Percentiles rank a stretch among this genome's conserved stretches.
Conservation (phyloP, 2,329 filamentous ascomycete genomes). For the Apiospora saccharicola region DNA sequence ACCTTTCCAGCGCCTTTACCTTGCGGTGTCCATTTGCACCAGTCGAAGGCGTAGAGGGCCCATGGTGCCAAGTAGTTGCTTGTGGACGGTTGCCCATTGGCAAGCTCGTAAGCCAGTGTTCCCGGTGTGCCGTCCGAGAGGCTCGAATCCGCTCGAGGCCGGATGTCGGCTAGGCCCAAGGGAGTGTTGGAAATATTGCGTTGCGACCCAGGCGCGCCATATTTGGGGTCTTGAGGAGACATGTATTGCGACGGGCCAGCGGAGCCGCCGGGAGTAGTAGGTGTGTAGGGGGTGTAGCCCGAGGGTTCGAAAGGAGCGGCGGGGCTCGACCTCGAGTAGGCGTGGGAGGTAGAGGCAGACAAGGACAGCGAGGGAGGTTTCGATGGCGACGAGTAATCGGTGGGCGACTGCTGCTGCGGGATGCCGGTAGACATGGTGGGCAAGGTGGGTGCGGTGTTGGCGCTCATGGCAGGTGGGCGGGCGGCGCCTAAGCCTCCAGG, state of each 20-base stretch:
- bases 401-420: conserved; percentile 45
- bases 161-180: conserved; percentile 89
- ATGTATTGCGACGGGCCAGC: conserved; percentile 68
- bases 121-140: conserved; percentile 76
- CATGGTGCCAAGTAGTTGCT: conserved; percentile 95
- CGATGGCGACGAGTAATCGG: conserved; percentile 57
- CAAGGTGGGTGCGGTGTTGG: conserved; percentile 54
- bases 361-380: conserved; percentile 70
- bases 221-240: conserved; percentile 63
- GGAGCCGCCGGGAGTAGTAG: conserved; percentile 69
- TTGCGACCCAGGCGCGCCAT: conserved; percentile 64
- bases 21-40: conserved; percentile 96
- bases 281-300: conserved; percentile 62
- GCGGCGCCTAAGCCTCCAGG: conserved; percentile 55
- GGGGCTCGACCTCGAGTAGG: conserved; percentile 86
- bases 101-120: conserved; percentile 69
- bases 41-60: conserved; percentile 96
- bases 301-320: conserved; percentile 66
- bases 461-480: conserved; percentile 48
- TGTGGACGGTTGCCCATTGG: conserved; percentile 72
- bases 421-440: conserved; percentile 55
- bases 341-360: conserved; percentile 60
- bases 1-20: conserved; percentile 86
- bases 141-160: conserved; percentile 83
- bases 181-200: conserved; percentile 81